phyloP scores from a whole-genome alignment of 306 rosid genomes.

The Medicago truncatula region MtrunA17r5.0-ANR NC_053045.1:46640501-46641000 shows the following conservation, averaged over 20 bases:
- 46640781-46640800: not conserved
- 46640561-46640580: slow-evolving; percentile 39
- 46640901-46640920: too few relatives aligned
- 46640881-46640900: too few relatives aligned
- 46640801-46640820: not conserved
- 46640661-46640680: not conserved
- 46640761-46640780: not conserved
- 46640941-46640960: too few relatives aligned
- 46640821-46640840: not conserved
- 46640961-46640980: too few relatives aligned
- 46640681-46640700: not conserved
- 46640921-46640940: too few relatives aligned
- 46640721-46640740: slow-evolving; percentile 11
- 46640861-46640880: too few relatives aligned
- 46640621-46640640: not conserved
- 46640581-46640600: slow-evolving; percentile 20
- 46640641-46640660: not conserved
- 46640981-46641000: not conserved
- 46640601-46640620: not conserved
- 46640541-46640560: slow-evolving; percentile 48
- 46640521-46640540: slow-evolving; percentile 60
- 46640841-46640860: not conserved
- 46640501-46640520: slow-evolving; percentile 59
- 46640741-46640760: slow-evolving; percentile 12
- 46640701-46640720: not conserved